Evolutionary conservation across 2,329 filamentous ascomycete genomes (phyloP).

Genomic region (Aspergillus pseudonomiae): DNA sequence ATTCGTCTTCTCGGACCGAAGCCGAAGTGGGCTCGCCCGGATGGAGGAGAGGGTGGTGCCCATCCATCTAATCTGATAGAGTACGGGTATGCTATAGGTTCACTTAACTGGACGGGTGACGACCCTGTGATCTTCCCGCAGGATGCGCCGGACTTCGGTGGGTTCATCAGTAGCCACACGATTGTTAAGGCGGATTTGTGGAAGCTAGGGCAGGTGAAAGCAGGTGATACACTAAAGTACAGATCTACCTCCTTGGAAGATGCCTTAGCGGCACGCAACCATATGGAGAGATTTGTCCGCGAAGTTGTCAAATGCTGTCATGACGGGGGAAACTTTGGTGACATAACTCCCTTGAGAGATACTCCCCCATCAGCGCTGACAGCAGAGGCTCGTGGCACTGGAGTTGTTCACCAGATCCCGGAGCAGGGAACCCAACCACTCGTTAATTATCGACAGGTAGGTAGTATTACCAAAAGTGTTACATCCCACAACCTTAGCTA

Average conservation of each 20-base stretch:
- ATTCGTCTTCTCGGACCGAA: conserved; percentile 63
- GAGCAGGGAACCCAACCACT: conserved; percentile 40
- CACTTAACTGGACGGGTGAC: conserved; percentile 64
- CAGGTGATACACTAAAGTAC: conserved; percentile 59
- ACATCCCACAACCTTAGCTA: neutral
- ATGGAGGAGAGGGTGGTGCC: conserved; percentile 65
- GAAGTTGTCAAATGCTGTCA: conserved; percentile 46
- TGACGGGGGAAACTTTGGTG: conserved; percentile 32
- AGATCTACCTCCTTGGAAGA: conserved; percentile 55
- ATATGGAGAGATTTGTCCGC: conserved; percentile 50
- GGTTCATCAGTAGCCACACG: conserved; percentile 60
- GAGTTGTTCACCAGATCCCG: conserved; percentile 39
- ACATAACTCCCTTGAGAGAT: conserved; percentile 36
- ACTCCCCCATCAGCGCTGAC: conserved; percentile 23
- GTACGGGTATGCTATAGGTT: conserved; percentile 63
- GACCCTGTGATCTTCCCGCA: conserved; percentile 62
- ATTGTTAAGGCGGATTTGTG: conserved; percentile 61
- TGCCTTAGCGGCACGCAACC: conserved; percentile 50
- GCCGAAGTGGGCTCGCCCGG: conserved; percentile 60
- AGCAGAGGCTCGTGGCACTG: conserved; percentile 29
- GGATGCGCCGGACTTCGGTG: conserved; percentile 64
- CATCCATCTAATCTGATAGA: conserved; percentile 64
- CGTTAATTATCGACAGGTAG: conserved; percentile 47
- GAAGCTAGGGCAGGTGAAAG: conserved; percentile 64
- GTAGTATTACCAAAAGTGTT: neutral